These are phyloP conservation scores for Colletotrichum sansevieriae DNA, from an alignment of 2,329 filamentous ascomycete species.

Conservation along the genomic window DNA sequence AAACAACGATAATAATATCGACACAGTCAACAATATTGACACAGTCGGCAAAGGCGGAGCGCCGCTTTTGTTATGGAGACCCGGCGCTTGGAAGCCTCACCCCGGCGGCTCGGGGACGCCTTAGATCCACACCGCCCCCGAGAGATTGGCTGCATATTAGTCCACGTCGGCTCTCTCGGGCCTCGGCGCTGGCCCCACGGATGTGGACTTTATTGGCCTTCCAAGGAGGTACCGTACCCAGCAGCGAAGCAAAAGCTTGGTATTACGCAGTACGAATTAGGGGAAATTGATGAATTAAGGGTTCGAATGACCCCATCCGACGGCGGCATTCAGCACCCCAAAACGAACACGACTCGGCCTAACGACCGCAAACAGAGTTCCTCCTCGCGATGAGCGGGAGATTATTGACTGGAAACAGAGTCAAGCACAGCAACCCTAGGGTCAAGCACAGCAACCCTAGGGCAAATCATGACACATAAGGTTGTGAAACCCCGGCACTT, in stretches of 20 bases:
- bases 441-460: not conserved
- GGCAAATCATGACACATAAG: slow-evolving; percentile 27
- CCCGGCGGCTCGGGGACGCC: slow-evolving; percentile 13
- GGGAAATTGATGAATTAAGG: slow-evolving; percentile 19
- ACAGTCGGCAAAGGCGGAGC: not conserved
- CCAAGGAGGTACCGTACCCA: too few relatives aligned
- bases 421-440: not conserved
- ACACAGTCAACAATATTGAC: not conserved
- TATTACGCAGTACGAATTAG: slow-evolving; percentile 20
- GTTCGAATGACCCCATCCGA: slow-evolving; percentile 11
- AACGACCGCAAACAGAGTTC: not conserved
- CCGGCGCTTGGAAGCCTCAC: slow-evolving; percentile 10
- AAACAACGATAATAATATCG: not conserved
- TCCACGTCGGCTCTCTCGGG: slow-evolving; percentile 4
- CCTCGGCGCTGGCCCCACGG: slow-evolving; percentile 10
- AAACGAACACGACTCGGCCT: not conserved
- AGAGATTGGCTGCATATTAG: slow-evolving; percentile 1
- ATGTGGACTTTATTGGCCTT: not conserved
- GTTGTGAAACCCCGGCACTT: slow-evolving; percentile 9
- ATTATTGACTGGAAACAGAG: not conserved
- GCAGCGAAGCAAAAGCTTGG: slow-evolving; percentile 10
- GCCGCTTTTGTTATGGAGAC: not conserved
- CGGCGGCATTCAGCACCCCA: slow-evolving; percentile 1
- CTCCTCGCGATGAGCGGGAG: slow-evolving; percentile 13
- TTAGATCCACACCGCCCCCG: slow-evolving; percentile 1